Evolutionary conservation across 192 early-diverging fungal species (phyloP), one percentile per base, ranked within the genome.

Genomic region (Pilaira anomala): DNA sequence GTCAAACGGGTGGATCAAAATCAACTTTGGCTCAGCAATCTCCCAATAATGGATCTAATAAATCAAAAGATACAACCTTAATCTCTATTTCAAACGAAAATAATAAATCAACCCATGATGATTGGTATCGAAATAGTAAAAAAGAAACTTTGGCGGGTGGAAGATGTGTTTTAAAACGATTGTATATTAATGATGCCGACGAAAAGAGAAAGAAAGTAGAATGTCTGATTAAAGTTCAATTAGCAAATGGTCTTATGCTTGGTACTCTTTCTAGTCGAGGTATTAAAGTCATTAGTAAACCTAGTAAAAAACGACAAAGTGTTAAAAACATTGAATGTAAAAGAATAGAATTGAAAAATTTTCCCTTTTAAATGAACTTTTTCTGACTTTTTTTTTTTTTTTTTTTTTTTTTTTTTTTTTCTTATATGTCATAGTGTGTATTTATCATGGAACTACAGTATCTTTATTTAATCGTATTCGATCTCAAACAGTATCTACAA

Each of bases 281-380:
- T 14, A 88, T 97, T 66, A 92, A 90, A 58, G 90, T 95, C 7
- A 94, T 97, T 58, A 93, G 91, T 65, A 97, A 97, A 75, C 93
- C 95, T 0, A 90, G 88, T 48, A 94, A 93, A 74, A 94, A 94
- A 77, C 83, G 88, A 48, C 89, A 93, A 65, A 92, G 87, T 45
- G 79, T 81, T 16, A 91, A 92, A 71, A 90, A 90, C 71, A 84
- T 87, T 60, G 85, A 90, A 62, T 61, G 63, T 65, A 65, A 28
- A 39, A 44, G 18, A 22, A 52, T 51, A 19, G 30, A 19, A 16
- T 25, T 28, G 25, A 13, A 14, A 22, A 21, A 5, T 22, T 24
- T 52, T 52, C 3, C 24, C 12, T 52, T 3, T 21, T n/a, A n/a
- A n/a, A n/a, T n/a, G n/a, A n/a, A n/a, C n/a, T n/a, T n/a, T n/a